Conservation (phyloP, 441 rosid species). For the Iberis amara region DNA sequence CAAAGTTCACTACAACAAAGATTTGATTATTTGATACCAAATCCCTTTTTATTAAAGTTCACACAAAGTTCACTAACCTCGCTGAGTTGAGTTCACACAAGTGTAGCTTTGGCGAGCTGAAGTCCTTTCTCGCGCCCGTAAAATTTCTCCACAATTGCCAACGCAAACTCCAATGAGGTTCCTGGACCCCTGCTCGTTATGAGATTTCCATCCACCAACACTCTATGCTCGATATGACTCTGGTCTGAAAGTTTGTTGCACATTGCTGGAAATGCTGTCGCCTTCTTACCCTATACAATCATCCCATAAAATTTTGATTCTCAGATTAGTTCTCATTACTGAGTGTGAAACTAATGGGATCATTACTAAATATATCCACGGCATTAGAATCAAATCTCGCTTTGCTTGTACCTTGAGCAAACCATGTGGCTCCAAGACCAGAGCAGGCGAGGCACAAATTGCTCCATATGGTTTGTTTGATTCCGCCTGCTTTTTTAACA, state of each 20-base stretch:
- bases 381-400: neutral
- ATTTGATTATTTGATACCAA: slow-evolving; percentile 4
- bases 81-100: slow-evolving; percentile 36
- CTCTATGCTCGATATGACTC: slow-evolving; percentile 66
- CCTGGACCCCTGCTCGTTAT: slow-evolving; percentile 89
- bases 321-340: no score
- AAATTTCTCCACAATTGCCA: slow-evolving; percentile 77
- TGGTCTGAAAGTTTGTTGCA: slow-evolving; percentile 67
- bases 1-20: slow-evolving; percentile 17
- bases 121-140: slow-evolving; percentile 64
- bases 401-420: slow-evolving; percentile 61
- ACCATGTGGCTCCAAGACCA: slow-evolving; percentile 82
- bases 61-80: slow-evolving; percentile 9
- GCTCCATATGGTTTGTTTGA: slow-evolving; percentile 86
- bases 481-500: slow-evolving; percentile 71
- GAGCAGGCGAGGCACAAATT: slow-evolving; percentile 89
- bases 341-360: neutral
- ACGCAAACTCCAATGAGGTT: slow-evolving; percentile 72
- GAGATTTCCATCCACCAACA: slow-evolving; percentile 86
- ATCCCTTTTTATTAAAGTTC: neutral
- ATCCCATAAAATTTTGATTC: neutral
- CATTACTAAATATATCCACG: neutral
- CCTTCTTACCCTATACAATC: slow-evolving; percentile 70
- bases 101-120: slow-evolving; percentile 58
- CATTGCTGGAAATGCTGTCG: slow-evolving; percentile 80